phyloP scores from a whole-genome alignment of 1,284 basidiomycete species.

The Trichosporon coremiiforme region DNA sequence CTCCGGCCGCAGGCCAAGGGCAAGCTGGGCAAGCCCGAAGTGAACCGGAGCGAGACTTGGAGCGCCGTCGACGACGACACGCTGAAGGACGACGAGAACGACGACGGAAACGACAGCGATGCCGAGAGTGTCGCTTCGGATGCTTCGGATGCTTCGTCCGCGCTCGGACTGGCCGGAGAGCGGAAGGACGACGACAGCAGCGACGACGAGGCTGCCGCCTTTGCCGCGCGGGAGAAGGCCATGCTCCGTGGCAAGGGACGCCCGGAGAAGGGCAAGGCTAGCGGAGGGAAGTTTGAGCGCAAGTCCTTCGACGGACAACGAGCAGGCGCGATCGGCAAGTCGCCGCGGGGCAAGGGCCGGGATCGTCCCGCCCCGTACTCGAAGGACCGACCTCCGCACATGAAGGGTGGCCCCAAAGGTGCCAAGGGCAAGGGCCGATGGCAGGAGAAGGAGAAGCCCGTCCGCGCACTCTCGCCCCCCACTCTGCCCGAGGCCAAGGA shows the following conservation, averaged over 20 bases:
- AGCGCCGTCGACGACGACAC: constrained; percentile 19
- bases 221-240: constrained; percentile 16
- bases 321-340: constrained; percentile 15
- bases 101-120: constrained; percentile 7
- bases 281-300: constrained; percentile 12
- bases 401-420: background rate
- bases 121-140: constrained; percentile 15
- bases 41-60: constrained; percentile 4
- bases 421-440: background rate
- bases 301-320: background rate
- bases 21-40: background rate
- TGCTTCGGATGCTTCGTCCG: constrained; percentile 20
- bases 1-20: background rate
- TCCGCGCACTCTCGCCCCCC: constrained; percentile 25
- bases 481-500: constrained; percentile 13
- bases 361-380: constrained; percentile 9
- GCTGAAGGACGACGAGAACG: constrained; percentile 20
- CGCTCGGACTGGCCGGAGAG: constrained; percentile 18
- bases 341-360: background rate
- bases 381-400: background rate
- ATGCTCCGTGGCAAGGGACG: background rate
- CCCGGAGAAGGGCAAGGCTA: background rate
- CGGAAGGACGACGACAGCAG: background rate
- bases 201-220: constrained; percentile 24
- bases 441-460: constrained; percentile 3